phyloP scores from a whole-genome alignment of 306 rosid species.

The Medicago arabica region DNA sequence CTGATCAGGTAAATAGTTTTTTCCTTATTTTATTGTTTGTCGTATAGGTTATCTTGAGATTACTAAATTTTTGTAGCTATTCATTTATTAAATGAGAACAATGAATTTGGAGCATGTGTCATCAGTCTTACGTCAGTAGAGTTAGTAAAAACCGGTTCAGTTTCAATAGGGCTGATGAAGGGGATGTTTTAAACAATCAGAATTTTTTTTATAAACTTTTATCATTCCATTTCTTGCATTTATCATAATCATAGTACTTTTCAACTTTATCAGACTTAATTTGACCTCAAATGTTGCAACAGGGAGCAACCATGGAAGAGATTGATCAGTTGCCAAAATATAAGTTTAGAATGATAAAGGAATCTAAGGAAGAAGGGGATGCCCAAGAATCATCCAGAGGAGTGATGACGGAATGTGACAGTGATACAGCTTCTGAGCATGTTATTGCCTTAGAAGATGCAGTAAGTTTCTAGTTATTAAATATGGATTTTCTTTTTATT shows the following conservation, averaged over 20 bases:
- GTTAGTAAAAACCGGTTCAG: not conserved
- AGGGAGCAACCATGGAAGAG: conserved; percentile 95
- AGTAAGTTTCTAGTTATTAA: conserved; percentile 57
- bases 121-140: not conserved
- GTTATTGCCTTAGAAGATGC: conserved; percentile 66
- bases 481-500: conserved; percentile 1
- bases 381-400: conserved; percentile 69
- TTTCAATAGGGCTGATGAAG: not conserved
- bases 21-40: conserved; percentile 13
- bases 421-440: conserved; percentile 54
- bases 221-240: conserved; percentile 22
- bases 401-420: conserved; percentile 61
- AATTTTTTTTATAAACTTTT: not conserved
- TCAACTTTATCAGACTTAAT: conserved; percentile 26
- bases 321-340: conserved; percentile 79
- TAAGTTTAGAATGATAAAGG: conserved; percentile 55
- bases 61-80: not conserved
- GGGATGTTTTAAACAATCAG: not conserved
- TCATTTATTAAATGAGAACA: not conserved
- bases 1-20: conserved; percentile 66
- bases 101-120: not conserved
- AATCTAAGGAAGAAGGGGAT: conserved; percentile 54
- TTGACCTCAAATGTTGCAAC: conserved; percentile 44
- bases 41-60: not conserved
- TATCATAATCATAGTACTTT: conserved; percentile 11